A percentile compares a stretch with the other conserved stretches of the same genome.
Evolutionary conservation across 495 filamentous ascomycete species (phyloP).

Genomic region (Hypoxylon intermedium): DNA sequence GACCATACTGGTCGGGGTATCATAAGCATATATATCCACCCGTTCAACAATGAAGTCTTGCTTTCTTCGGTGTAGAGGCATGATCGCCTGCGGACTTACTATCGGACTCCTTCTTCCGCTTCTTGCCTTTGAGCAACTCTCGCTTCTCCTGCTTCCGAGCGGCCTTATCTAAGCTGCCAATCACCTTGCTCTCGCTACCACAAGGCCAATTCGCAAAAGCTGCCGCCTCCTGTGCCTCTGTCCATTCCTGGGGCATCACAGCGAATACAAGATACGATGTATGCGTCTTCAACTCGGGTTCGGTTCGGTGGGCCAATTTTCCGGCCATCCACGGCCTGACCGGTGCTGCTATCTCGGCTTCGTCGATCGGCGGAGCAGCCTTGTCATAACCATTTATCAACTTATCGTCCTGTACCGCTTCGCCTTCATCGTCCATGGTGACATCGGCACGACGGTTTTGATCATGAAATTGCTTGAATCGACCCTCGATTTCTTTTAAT

Average conservation of each 20-base stretch:
- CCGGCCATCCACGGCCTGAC: constrained; percentile 64
- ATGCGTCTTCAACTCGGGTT: constrained; percentile 91
- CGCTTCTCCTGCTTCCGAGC: constrained; percentile 57
- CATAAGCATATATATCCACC: constrained; percentile 12
- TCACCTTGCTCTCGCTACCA: constrained; percentile 50
- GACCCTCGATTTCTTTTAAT: constrained; percentile 74
- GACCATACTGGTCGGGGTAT: constrained; percentile 32
- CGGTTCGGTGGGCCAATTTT: constrained; percentile 75
- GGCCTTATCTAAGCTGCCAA: constrained; percentile 61
- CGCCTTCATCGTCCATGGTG: constrained; percentile 40
- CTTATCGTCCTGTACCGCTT: constrained; percentile 30
- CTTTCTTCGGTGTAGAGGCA: constrained; percentile 30
- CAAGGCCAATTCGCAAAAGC: constrained; percentile 68
- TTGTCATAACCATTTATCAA: constrained; percentile 34
- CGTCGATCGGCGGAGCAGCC: constrained; percentile 7
- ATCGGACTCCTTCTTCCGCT: constrained; percentile 34
- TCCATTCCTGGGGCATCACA: constrained; percentile 84
- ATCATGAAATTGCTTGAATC: constrained; percentile 63
- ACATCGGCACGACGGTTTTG: constrained; percentile 37
- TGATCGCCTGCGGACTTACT: constrained; percentile 17
- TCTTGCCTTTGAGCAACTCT: constrained; percentile 46
- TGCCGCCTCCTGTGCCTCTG: constrained; percentile 76
- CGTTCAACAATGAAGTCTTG: constrained; percentile 21
- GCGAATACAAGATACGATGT: constrained; percentile 97
- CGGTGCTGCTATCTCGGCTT: constrained; percentile 39